A percentile compares a stretch with the other conserved stretches of the same genome.
Conservation (phyloP, 2,329 filamentous ascomycete species). For the Corinectria fuckeliana region DNA sequence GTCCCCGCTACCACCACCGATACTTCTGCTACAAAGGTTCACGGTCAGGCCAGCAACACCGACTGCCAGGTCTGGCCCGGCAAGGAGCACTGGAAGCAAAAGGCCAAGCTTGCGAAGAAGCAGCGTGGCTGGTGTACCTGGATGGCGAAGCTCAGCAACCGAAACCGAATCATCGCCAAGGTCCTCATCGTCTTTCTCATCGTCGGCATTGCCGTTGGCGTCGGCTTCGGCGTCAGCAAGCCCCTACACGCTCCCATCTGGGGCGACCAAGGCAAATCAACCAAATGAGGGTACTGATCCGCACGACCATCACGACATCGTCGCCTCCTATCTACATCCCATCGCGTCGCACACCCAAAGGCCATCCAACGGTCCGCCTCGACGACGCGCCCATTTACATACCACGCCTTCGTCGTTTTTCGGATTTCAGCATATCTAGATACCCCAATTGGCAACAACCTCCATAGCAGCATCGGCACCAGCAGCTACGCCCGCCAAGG, state of each 20-base stretch:
- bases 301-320: neutral
- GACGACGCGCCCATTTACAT: neutral
- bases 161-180: constrained; percentile 61
- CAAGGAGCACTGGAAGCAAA: constrained; percentile 64
- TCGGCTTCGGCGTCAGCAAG: constrained; percentile 68
- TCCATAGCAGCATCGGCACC: constrained; percentile 10
- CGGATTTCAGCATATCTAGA: constrained; percentile 26
- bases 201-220: constrained; percentile 59
- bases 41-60: constrained; percentile 43
- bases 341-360: neutral
- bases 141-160: constrained; percentile 59
- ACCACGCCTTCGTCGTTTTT: constrained; percentile 14
- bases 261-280: constrained; percentile 48
- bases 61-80: constrained; percentile 67
- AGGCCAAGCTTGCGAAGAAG: constrained; percentile 63
- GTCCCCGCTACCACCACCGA: constrained; percentile 42
- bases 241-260: constrained; percentile 65
- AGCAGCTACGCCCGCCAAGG: constrained; percentile 19
- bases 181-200: constrained; percentile 60
- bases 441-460: constrained; percentile 25
- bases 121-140: constrained; percentile 54
- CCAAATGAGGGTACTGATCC: constrained; percentile 21
- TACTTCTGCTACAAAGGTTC: constrained; percentile 42
- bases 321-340: neutral
- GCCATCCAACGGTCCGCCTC: neutral